Base-by-base conservation (phyloP, 176 grass and related monocot species). In the Elymus sibiricus region DNA sequence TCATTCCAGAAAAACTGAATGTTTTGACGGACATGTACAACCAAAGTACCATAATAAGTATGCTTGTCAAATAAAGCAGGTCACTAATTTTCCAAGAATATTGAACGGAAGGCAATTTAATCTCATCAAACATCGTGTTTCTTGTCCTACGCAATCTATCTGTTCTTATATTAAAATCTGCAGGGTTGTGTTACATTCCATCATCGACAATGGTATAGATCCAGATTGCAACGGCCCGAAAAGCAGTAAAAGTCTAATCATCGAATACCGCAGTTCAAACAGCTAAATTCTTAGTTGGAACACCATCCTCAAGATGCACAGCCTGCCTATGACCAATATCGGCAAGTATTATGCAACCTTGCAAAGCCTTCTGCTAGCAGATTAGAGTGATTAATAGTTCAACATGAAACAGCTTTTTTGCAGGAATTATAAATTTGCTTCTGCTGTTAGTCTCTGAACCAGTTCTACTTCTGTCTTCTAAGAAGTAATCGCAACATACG, bases 51-150 rank as follows among this genome's bases (percentile, higher is more conserved):
- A 56, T 25, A 82, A 55, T 26, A 82, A 34, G n/a, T 70, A 70
- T 82, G 64, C 44, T 82, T 67, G 34, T 55, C 64, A 55, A 67
- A 82, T 82, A 82, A 56, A 56, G 14, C 44, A 70, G 44, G 66
- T 56, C 5, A 24, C 32, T 82, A 35, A 82, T 70, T 82, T 26
- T 82, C 13, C 44, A 39, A 56, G 46, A 38, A 68, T 15, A 35
- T 70, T 39, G 29, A 82, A 38, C 7, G 29, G 24, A 38, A 27
- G 66, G 2, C 17, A 8, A 55, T 70, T 34, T 16, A 70, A 56
- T 82, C 69, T 70, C 80, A 82, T 68, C 80, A 38, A 70, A 70
- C 13, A 38, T 24, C 37, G 1, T 44, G 79, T 14, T 67, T 55
- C 63, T 35, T 81, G 28, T 51, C 80, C 47, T 69, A 53, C 34